phyloP scores from a whole-genome alignment of 2,329 filamentous ascomycete genomes.

The Cryphonectria radicalis region DNA sequence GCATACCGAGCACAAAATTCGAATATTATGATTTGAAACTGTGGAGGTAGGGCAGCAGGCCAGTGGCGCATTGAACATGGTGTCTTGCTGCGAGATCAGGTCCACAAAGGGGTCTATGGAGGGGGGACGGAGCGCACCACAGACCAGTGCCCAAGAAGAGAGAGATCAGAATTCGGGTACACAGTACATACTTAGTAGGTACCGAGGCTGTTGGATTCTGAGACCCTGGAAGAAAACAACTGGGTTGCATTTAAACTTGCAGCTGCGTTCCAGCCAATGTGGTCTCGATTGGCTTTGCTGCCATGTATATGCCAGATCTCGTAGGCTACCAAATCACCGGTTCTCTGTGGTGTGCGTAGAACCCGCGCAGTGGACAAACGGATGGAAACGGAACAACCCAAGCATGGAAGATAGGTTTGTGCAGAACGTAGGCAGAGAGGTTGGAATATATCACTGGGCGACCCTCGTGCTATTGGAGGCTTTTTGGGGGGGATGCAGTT shows the following conservation, averaged over 20 bases:
- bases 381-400: not conserved
- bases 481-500: not conserved
- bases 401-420: not conserved
- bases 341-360: not conserved
- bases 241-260: slow-evolving; percentile 19
- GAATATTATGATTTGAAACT: not conserved
- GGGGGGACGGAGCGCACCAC: not conserved
- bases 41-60: not conserved
- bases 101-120: not conserved
- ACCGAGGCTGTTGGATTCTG: not conserved
- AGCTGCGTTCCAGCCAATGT: slow-evolving; percentile 3
- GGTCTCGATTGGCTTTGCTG: slow-evolving; percentile 2
- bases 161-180: not conserved
- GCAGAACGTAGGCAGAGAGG: not conserved
- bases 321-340: not conserved
- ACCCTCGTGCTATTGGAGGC: not conserved
- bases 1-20: not conserved
- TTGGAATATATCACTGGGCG: not conserved
- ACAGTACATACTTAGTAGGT: not conserved
- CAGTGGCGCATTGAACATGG: not conserved
- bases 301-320: not conserved
- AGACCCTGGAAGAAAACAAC: slow-evolving; percentile 1
- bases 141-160: not conserved
- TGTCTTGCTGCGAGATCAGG: not conserved
- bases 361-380: not conserved